Evolutionary conservation across 192 early-diverging fungal species (phyloP), one percentile per base, ranked within the genome.

Genomic region (Backusella sp.): DNA sequence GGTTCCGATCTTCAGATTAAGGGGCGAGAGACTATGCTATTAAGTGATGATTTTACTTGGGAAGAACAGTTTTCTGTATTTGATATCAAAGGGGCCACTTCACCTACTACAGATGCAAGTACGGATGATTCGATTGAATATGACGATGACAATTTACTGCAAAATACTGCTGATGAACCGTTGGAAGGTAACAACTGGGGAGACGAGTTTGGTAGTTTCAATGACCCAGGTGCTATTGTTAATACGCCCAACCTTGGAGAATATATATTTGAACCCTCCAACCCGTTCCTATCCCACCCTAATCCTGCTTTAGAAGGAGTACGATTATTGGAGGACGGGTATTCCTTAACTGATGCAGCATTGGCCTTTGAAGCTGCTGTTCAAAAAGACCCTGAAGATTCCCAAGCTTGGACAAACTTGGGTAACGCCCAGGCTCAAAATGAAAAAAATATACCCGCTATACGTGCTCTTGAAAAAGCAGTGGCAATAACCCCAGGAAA

Each of bases 391-490:
- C 92, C 91, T 1, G 77, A 85, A 56, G 92, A 97, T 76, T 92
- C 94, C 0, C 83, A 84, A 6, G 91, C 92, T 28, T 99, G 98
- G 98, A 86, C 91, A 81, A 82, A 90, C 81, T 90, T 99, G 6
- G 98, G 98, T 28, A 91, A 93, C 56, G 87, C 86, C 66, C 98
- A 99, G 74, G 95, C 97, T 67, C 97, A 99, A 76, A 99, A 98
- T 76, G 98, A 99, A 82, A 96, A 96, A 76, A 97, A 99, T 76
- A 90, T 90, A 32, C 90, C 92, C 6, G 97, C 98, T 3, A 97
- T 99, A 59, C 91, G 93, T 14, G 95, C 98, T 6, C 84, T 99
- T 66, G 92, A 93, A 62, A 93, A 90, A 74, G 93, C 95, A 19
- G 86, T 96, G 12, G 85, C 85, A 68, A 75, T 92, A 17, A 89